Evolutionary conservation across 257 asterid genomes (phyloP), one percentile per base, ranked within the genome.

Genomic region (Ilex asprella): DNA sequence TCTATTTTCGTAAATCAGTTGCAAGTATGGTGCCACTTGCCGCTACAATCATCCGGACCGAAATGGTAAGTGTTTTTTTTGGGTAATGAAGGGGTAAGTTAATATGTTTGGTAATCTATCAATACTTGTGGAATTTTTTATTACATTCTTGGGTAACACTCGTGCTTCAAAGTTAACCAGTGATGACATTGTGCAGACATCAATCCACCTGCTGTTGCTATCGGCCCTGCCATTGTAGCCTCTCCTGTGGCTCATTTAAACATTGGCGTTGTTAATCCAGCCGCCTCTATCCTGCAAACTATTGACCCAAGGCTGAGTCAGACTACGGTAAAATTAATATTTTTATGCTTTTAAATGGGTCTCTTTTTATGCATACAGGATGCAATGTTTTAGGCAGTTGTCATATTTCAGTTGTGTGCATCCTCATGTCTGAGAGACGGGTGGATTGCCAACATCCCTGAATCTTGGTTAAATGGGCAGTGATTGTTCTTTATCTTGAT

Each of bases 11-110:
- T 68, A 63, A 46, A 76, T 70, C 91, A 93, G 99, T 80, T 89
- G 99, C 57, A 93, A 93, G 84, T 93, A 82, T 78, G 97, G 99
- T 61, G 77, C 82, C 68, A 79, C 86, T 56, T 93, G 99, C 78
- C 96, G 94, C 71, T 93, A 86, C 79, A 89, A 79, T 70, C 99
- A 93, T 77, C 97, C 99, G 16, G 99, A 89, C 44, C 79, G 91
- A 87, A 78, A 80, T 54, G 81, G 99, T 87, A 71, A 66, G 73
- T 16, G 5, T 53, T 2, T n/a, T 2, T 41, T 11, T 41, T 11
- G 7, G 47, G 47, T 41, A 11, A 7, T 41, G 12, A 41, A 41
- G 47, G 27, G 12, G 47, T 1, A 0, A 11, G 47, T 41, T 41
- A 41, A 6, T 53, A n/a, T 53, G 30, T 53, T 6, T 0, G 27